phyloP scores from a whole-genome alignment of 768 basidiomycete genomes.

The Calocybe indica region DNA sequence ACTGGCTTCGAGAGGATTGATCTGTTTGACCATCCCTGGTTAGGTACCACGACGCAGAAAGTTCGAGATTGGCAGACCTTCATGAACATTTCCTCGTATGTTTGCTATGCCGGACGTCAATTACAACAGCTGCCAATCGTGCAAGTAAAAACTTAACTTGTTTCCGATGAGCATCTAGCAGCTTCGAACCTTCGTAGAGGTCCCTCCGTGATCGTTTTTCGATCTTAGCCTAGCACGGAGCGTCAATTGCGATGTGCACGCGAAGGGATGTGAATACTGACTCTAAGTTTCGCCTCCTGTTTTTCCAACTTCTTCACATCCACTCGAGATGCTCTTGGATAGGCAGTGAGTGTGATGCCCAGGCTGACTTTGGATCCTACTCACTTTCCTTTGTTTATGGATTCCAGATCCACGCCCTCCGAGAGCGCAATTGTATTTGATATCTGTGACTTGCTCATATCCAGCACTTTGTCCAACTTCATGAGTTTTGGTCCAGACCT shows the following conservation, averaged over 20 bases:
- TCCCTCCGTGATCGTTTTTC: conserved; percentile 90
- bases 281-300: conserved; percentile 93
- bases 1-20: conserved; percentile 87
- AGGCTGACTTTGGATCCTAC: conserved; percentile 10
- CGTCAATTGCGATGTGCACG: conserved; percentile 1
- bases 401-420: conserved; percentile 85
- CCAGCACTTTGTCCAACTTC: conserved; percentile 82
- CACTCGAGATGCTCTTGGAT: conserved; percentile 74
- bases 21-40: conserved; percentile 31
- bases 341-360: conserved; percentile 10
- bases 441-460: conserved; percentile 78
- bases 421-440: conserved; percentile 75
- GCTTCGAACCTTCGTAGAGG: conserved; percentile 93
- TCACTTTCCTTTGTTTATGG: conserved; percentile 92
- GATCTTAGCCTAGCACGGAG: conserved; percentile 72
- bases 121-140: conserved; percentile 3
- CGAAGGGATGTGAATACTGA: conserved; percentile 18
- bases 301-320: conserved; percentile 96
- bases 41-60: neutral
- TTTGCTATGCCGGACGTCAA: conserved; percentile 52
- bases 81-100: conserved; percentile 99
- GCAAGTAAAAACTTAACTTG: conserved; percentile 45
- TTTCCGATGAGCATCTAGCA: conserved; percentile 88
- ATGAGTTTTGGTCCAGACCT: conserved; percentile 60
- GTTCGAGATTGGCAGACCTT: conserved; percentile 45